Conservation (phyloP, 2,329 filamentous ascomycete genomes). For the Exserohilum rostratum region DNA sequence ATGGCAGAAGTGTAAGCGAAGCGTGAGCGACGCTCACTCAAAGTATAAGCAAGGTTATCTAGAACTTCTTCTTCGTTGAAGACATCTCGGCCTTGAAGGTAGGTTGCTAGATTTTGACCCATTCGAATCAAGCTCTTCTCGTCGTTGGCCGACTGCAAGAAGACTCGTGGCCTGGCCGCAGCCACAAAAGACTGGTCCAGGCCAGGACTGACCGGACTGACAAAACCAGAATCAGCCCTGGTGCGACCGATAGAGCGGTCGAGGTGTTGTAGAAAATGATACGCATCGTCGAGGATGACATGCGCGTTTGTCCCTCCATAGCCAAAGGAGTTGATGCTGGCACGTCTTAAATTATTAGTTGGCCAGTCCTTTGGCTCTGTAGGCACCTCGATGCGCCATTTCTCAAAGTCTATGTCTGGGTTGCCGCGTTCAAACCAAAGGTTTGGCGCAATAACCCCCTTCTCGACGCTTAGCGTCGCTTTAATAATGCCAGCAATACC, state of each 20-base stretch:
- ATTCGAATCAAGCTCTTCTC: constrained; percentile 6
- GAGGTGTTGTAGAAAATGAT: constrained; percentile 5
- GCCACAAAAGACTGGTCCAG: neutral
- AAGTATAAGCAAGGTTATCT: constrained; percentile 26
- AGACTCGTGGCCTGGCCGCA: constrained; percentile 2
- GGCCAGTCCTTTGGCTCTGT: constrained; percentile 11
- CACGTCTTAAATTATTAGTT: constrained; percentile 5
- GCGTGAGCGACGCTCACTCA: constrained; percentile 21
- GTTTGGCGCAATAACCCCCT: constrained; percentile 39
- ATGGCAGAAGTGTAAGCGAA: constrained; percentile 9
- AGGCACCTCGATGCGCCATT: constrained; percentile 18
- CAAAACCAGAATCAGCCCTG: constrained; percentile 12
- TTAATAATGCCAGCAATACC: neutral
- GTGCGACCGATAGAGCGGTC: neutral
- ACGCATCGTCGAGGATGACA: neutral
- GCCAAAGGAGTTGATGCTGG: constrained; percentile 32
- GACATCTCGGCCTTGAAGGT: constrained; percentile 9
- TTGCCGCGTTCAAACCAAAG: constrained; percentile 19
- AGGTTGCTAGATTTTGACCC: constrained; percentile 24
- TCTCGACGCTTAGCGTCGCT: constrained; percentile 14
- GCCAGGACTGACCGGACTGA: constrained; percentile 4
- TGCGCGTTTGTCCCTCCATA: constrained; percentile 35
- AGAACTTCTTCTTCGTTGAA: constrained; percentile 13
- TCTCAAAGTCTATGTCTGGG: constrained; percentile 18
- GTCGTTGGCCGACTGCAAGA: constrained; percentile 24